These are phyloP conservation scores for Perkinsus olseni DNA, from an alignment of 169 alveolate species.

Conservation along the genomic window DNA sequence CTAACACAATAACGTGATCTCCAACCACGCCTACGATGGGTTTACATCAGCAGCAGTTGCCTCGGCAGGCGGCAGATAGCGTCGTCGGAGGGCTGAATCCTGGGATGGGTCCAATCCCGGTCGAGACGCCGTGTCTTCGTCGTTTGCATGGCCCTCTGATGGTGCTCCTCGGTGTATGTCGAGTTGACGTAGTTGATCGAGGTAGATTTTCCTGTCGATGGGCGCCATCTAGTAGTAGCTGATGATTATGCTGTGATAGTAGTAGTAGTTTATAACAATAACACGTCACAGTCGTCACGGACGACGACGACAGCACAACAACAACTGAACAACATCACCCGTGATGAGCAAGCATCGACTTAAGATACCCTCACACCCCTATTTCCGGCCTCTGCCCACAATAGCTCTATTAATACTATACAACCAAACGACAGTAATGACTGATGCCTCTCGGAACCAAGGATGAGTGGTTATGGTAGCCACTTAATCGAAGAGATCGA, in stretches of 20 bases:
- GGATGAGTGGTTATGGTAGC: not conserved
- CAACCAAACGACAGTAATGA: not conserved
- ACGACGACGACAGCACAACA: not conserved
- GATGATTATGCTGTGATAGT: too few relatives aligned
- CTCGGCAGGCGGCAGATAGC: not conserved
- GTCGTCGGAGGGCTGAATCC: not conserved
- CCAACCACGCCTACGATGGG: not conserved
- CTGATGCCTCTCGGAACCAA: not conserved
- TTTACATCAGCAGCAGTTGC: not conserved
- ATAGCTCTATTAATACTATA: not conserved
- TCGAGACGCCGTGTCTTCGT: not conserved
- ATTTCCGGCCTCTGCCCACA: not conserved
- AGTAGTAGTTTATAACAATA: not conserved
- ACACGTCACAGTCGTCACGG: not conserved
- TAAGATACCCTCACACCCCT: too few relatives aligned
- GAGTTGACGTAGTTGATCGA: not conserved
- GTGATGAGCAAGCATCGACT: too few relatives aligned
- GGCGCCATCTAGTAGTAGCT: not conserved
- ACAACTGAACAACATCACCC: not conserved
- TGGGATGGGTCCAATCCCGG: not conserved
- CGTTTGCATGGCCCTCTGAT: not conserved
- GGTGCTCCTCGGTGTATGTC: not conserved
- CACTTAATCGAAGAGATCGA: conserved; percentile 30
- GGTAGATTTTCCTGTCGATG: not conserved
- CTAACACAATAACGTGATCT: not conserved